phyloP scores from a whole-genome alignment of 2,329 filamentous ascomycete species.

The Pyrenochaeta sp. region DNA sequence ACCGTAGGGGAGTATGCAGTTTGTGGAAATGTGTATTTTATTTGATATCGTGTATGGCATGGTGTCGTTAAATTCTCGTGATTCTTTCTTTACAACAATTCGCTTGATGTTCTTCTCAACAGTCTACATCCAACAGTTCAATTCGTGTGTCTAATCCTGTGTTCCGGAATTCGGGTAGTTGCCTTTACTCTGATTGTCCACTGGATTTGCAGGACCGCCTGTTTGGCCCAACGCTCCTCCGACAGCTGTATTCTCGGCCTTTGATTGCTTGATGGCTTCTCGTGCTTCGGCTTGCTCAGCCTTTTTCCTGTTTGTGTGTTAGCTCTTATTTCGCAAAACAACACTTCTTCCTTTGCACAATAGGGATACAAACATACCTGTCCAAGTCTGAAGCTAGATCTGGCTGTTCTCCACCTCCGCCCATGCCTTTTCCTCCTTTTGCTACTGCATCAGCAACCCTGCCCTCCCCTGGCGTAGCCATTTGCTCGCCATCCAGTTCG shows the following conservation, averaged over 20 bases:
- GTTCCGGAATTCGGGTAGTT: slow-evolving; percentile 38
- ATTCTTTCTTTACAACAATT: too few relatives aligned
- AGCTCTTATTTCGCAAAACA: slow-evolving; percentile 3
- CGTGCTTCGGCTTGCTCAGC: slow-evolving; percentile 56
- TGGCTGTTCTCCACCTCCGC: slow-evolving; percentile 48
- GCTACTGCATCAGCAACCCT: slow-evolving; percentile 54
- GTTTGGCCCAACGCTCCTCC: slow-evolving; percentile 56
- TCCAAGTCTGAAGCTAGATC: slow-evolving; percentile 58
- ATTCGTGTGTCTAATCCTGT: not conserved
- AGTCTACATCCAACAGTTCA: not conserved
- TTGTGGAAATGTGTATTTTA: too few relatives aligned
- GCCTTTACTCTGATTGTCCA: slow-evolving; percentile 26
- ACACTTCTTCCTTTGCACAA: not conserved
- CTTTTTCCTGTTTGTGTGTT: slow-evolving; percentile 53
- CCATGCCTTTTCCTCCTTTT: slow-evolving; percentile 33
- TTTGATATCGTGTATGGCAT: too few relatives aligned
- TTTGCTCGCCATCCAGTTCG: slow-evolving; percentile 59
- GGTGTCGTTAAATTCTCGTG: too few relatives aligned
- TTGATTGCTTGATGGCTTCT: slow-evolving; percentile 51
- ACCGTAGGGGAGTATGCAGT: too few relatives aligned
- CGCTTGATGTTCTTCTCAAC: not conserved
- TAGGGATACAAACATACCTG: slow-evolving; percentile 32
- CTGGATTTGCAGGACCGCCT: slow-evolving; percentile 55
- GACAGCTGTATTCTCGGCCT: slow-evolving; percentile 47
- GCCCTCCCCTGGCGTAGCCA: slow-evolving; percentile 59